Evolutionary conservation across 306 rosid genomes (phyloP), one percentile per base, ranked within the genome.

Genomic region (Delonix regia): DNA sequence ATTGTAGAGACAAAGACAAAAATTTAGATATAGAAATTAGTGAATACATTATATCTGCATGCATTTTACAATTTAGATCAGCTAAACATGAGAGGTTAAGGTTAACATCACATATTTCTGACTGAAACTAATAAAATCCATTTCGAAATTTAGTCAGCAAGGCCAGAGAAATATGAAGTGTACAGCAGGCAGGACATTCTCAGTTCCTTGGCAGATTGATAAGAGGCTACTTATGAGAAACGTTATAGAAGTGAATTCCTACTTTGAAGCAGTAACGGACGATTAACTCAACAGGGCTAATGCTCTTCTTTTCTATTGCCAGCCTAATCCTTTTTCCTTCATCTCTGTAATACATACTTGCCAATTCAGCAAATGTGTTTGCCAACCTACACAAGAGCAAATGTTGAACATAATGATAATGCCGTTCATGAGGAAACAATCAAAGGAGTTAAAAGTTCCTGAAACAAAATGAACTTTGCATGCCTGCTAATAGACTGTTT

Each of bases 261-360:
- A 93, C 99, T 89, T 95, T 91, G 85, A 95, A 93, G 80, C 92
- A 95, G 85, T 87, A 93, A 51, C 99, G 98, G 84, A 91, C 77
- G 52, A 85, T 82, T 84, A 93, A 80, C 88, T 93, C 98, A 48
- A 86, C 71, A 24, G 88, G 61, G 83, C 71, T 82, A 69, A 79
- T 79, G 75, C 80, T 87, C 85, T 91, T 95, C 93, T 87, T 95
- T 75, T 95, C 98, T 30, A 93, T 87, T 70, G 93, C 86, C 15
- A 84, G 80, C 82, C 88, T 95, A 82, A 91, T 24, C 89, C 90
- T 90, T 51, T 88, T 83, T 59, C 98, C 99, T 86, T 93, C 94
- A n/a, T 95, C 99, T 83, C 82, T 90, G 63, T 93, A 95, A 74
- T 88, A 91, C 9, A 59, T 44, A 73, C 64, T 73, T 2, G 96